A percentile compares a stretch with the other conserved stretches of the same genome.
These are phyloP conservation scores for Noccaea caerulescens DNA, from an alignment of 345 rosid species.

Conservation along the genomic window DNA sequence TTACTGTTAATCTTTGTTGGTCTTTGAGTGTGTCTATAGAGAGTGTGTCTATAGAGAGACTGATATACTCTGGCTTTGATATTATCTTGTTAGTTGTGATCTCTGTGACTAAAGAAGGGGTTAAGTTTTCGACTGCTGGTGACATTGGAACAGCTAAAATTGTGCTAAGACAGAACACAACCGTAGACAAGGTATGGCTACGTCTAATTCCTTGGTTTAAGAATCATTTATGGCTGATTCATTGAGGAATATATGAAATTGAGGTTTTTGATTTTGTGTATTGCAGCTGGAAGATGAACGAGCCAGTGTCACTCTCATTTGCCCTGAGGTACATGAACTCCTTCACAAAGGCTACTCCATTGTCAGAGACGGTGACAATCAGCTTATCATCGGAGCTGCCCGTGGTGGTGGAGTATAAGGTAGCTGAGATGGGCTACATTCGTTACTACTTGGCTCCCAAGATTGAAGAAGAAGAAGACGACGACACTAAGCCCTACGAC, in stretches of 20 bases:
- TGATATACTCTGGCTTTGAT: constrained; percentile 3
- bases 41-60: too few species aligned
- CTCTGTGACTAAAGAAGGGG: constrained; percentile 97
- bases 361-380: constrained; percentile 84
- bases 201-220: not conserved
- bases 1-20: not conserved
- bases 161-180: constrained; percentile 89
- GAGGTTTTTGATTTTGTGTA: not conserved
- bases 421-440: constrained; percentile 95
- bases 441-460: constrained; percentile 97
- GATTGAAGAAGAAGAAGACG: constrained; percentile 93
- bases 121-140: constrained; percentile 92
- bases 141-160: constrained; percentile 92
- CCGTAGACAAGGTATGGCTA: constrained; percentile 73
- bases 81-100: constrained; percentile 64
- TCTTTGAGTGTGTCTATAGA: not conserved
- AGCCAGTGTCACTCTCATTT: constrained; percentile 88
- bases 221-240: constrained; percentile 12
- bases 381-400: constrained; percentile 97
- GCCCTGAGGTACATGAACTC: constrained; percentile 98
- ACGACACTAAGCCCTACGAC: constrained; percentile 60
- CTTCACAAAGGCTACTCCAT: constrained; percentile 90
- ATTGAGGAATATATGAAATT: not conserved
- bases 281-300: constrained; percentile 95
- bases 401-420: constrained; percentile 94